Conservation (phyloP, 2,329 filamentous ascomycete genomes). For the Chaetoscypha palmicola region DNA sequence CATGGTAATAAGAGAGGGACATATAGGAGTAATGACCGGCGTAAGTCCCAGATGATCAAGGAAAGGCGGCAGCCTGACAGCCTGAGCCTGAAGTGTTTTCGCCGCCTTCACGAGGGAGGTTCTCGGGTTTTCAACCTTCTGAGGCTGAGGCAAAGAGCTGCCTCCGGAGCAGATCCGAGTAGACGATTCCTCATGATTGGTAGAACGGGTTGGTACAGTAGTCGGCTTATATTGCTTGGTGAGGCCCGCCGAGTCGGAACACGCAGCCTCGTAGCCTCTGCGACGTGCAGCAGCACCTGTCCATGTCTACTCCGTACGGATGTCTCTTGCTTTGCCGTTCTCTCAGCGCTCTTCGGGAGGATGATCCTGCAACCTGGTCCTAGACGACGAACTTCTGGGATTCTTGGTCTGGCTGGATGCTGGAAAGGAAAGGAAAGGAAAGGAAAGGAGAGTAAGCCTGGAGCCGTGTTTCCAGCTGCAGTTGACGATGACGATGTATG, state of each 20-base stretch:
- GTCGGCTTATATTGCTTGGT: neutral
- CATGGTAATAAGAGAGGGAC: constrained; percentile 1
- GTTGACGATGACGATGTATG: no score
- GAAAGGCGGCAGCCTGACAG: neutral
- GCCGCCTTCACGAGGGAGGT: no score
- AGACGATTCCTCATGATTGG: neutral
- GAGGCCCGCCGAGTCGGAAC: neutral
- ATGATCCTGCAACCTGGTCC: neutral
- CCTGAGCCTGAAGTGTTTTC: no score
- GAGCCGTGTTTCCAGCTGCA: no score
- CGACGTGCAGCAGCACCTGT: neutral
- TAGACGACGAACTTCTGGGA: neutral
- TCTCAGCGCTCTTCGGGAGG: neutral
- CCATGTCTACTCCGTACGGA: neutral
- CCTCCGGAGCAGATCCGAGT: constrained; percentile 5
- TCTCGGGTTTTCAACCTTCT: neutral
- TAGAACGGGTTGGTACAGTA: neutral
- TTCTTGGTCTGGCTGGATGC: no score
- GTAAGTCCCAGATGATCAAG: neutral
- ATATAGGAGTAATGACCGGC: constrained; percentile 2
- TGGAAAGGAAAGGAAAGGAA: no score
- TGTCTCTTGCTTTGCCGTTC: neutral
- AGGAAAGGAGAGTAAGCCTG: no score
- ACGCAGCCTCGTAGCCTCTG: neutral
- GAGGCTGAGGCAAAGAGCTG: constrained; percentile 6